These are phyloP conservation scores for Colletotrichum sp. DNA, from an alignment of 2,329 filamentous ascomycete genomes.

Conservation along the genomic window DNA sequence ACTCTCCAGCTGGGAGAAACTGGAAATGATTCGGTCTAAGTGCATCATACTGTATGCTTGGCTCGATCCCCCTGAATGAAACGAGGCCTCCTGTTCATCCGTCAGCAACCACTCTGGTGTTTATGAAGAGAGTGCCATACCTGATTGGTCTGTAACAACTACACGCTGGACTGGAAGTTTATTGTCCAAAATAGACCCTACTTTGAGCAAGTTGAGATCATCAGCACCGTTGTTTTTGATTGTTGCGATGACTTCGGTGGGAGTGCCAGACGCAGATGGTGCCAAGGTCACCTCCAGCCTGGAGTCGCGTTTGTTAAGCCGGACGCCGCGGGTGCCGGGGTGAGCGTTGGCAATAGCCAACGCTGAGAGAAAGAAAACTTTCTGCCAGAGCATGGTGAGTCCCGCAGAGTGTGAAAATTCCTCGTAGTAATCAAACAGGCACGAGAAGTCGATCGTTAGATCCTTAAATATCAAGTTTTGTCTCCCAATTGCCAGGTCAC, in stretches of 20 bases:
- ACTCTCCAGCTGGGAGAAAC: conserved; percentile 18
- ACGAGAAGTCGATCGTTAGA: neutral
- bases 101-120: neutral
- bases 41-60: conserved; percentile 24
- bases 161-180: neutral
- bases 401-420: neutral
- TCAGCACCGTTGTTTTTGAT: conserved; percentile 23
- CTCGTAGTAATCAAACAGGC: neutral
- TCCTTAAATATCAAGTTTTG: neutral
- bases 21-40: conserved; percentile 22
- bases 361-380: neutral
- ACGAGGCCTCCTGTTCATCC: neutral
- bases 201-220: conserved; percentile 26
- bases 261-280: neutral
- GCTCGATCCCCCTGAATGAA: conserved; percentile 22
- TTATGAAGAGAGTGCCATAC: neutral
- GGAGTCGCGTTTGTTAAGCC: neutral
- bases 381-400: neutral
- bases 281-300: neutral
- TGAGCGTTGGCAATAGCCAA: neutral
- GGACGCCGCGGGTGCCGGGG: neutral
- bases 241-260: conserved; percentile 8
- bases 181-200: conserved; percentile 26
- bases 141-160: neutral
- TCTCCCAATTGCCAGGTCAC: neutral